A percentile compares a stretch with the other conserved stretches of the same genome.
Evolutionary conservation across 2,329 filamentous ascomycete genomes (phyloP).

Genomic region (Byssochlamys sp.): DNA sequence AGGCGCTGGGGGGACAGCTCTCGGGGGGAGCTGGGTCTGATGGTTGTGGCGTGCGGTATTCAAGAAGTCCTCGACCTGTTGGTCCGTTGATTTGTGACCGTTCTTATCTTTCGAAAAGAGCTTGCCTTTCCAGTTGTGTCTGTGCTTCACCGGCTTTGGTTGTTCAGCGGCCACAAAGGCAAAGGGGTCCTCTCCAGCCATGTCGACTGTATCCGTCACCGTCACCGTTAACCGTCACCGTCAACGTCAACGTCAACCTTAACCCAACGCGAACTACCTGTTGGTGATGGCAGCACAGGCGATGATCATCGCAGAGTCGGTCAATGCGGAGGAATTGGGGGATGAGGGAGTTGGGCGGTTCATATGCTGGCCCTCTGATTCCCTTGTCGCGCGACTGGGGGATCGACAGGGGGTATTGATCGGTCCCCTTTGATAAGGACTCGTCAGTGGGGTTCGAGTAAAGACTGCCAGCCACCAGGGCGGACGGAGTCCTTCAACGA

Average conservation of each 20-base stretch:
- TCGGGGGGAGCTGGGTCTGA: constrained; percentile 17
- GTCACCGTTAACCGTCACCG: too few species aligned
- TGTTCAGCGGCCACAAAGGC: constrained; percentile 23
- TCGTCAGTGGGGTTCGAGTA: not conserved
- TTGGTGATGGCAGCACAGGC: not conserved
- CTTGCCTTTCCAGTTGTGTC: constrained; percentile 41
- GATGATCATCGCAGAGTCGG: not conserved
- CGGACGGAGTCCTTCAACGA: not conserved
- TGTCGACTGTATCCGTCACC: constrained; percentile 8
- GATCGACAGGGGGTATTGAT: not conserved
- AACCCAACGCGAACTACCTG: not conserved
- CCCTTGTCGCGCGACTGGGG: not conserved
- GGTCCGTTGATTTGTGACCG: constrained; percentile 27
- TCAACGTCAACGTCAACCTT: too few species aligned
- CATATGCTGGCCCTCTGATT: not conserved
- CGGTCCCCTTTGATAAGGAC: not conserved
- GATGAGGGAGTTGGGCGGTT: not conserved
- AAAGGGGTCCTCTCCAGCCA: constrained; percentile 30
- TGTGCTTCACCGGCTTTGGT: constrained; percentile 22
- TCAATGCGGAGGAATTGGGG: not conserved
- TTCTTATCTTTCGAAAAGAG: constrained; percentile 37
- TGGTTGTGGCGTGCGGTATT: constrained; percentile 38
- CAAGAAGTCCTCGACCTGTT: constrained; percentile 49
- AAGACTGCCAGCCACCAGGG: not conserved
- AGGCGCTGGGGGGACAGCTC: constrained; percentile 16